Evolutionary conservation across 176 grass and related monocot genomes (phyloP).

Genomic region (Echinochloa phyllopogon): DNA sequence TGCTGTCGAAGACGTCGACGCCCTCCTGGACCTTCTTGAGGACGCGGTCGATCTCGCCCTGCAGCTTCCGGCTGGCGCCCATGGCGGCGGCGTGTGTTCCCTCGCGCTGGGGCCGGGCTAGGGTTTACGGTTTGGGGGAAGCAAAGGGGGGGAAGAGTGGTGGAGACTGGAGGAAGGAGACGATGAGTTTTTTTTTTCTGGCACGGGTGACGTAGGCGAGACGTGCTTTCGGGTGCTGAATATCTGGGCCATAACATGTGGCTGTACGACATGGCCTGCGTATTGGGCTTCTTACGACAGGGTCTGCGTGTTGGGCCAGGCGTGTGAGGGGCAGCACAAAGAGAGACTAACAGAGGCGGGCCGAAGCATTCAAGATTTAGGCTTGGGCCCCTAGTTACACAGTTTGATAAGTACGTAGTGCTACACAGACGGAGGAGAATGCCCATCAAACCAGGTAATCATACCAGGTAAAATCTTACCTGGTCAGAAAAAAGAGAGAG

Average conservation of each 20-base stretch:
- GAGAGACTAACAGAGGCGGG: no score
- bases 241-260: not conserved
- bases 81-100: slow-evolving; percentile 35
- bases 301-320: no score
- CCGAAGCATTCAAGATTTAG: not conserved
- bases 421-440: not conserved
- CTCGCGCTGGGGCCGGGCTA: slow-evolving; percentile 38
- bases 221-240: not conserved
- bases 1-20: slow-evolving; percentile 99
- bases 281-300: no score
- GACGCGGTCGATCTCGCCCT: slow-evolving; percentile 98
- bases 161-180: slow-evolving; percentile 17
- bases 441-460: no score
- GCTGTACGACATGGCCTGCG: not conserved
- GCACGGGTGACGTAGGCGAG: not conserved
- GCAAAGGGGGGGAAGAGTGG: no score
- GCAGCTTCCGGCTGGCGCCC: slow-evolving; percentile 93
- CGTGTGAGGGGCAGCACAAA: no score
- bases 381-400: not conserved
- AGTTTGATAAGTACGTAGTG: not conserved
- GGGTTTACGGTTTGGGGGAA: slow-evolving; percentile 58
- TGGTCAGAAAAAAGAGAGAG: no score
- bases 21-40: slow-evolving; percentile 99
- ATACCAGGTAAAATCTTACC: no score
- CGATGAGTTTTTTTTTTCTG: not conserved